Evolutionary conservation across 2,329 filamentous ascomycete genomes (phyloP).

Genomic region (Monilinia fructicola): DNA sequence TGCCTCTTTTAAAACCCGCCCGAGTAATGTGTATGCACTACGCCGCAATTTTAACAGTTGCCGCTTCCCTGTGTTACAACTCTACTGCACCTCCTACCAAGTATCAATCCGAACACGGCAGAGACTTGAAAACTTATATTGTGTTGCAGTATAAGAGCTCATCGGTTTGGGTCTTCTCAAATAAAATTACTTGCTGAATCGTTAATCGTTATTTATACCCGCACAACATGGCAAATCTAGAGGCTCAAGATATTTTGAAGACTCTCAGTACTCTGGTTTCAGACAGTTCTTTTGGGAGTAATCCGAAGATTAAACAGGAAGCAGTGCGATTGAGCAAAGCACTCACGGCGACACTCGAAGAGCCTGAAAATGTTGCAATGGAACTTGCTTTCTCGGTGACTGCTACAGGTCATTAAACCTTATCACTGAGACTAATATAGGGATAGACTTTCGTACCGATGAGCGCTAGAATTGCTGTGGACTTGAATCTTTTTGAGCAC

Average conservation of each 20-base stretch:
- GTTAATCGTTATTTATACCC: no score
- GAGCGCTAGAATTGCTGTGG: background rate
- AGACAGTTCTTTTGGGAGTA: background rate
- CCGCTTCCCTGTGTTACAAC: no score
- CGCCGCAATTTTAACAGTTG: no score
- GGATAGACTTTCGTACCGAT: background rate
- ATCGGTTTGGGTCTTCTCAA: background rate
- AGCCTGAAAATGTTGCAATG: background rate
- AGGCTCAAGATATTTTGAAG: background rate
- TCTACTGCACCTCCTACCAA: no score
- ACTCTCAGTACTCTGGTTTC: background rate
- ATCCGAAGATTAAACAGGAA: background rate
- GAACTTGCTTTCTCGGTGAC: background rate
- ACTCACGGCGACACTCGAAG: background rate
- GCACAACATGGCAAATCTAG: background rate
- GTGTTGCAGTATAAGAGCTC: background rate
- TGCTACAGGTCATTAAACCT: background rate
- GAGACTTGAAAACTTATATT: background rate
- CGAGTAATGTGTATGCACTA: no score
- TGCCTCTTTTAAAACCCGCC: no score
- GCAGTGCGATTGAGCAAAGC: background rate
- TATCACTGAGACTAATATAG: no score
- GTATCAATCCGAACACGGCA: no score
- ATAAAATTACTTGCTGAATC: background rate
- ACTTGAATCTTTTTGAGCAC: conserved; percentile 1